phyloP scores from a whole-genome alignment of 2,329 filamentous ascomycete genomes.

The Trichophyton mentagrophytes region DNA sequence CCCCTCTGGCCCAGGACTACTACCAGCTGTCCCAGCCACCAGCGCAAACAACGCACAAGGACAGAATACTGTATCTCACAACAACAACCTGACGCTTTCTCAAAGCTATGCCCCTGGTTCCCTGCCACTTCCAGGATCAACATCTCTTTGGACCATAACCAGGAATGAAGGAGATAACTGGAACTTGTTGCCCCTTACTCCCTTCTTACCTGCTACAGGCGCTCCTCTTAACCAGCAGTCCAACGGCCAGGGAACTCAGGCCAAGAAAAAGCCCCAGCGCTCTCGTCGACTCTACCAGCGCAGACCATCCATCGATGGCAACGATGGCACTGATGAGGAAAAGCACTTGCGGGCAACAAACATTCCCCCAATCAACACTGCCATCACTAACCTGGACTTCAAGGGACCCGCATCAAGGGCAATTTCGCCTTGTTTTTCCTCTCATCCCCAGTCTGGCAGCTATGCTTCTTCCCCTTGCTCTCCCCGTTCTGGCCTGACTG shows the following conservation, averaged over 20 bases:
- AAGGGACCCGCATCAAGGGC: not conserved
- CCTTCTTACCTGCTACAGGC: not conserved
- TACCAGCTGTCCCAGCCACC: not conserved
- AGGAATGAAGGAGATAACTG: slow-evolving; percentile 5
- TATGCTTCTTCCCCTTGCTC: slow-evolving; percentile 5
- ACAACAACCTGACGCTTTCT: not conserved
- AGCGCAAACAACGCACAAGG: too few relatives aligned
- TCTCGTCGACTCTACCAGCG: slow-evolving; percentile 11
- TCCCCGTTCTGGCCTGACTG: not conserved
- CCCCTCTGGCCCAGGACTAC: not conserved
- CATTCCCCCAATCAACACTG: not conserved
- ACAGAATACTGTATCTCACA: not conserved
- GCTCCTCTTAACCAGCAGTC: not conserved
- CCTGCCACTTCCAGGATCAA: not conserved
- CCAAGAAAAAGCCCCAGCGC: slow-evolving; percentile 8
- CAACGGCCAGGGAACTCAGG: slow-evolving; percentile 2
- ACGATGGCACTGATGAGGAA: not conserved
- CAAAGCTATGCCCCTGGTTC: not conserved
- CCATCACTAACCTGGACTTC: not conserved
- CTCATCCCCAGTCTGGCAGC: slow-evolving; percentile 1
- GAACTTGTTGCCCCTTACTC: slow-evolving; percentile 5
- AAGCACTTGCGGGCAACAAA: not conserved
- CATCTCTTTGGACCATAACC: slow-evolving; percentile 8
- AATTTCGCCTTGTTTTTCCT: slow-evolving; percentile 1
- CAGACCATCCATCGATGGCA: not conserved